Conservation (phyloP, 257 asterid genomes). For the Catharanthus roseus region DNA sequence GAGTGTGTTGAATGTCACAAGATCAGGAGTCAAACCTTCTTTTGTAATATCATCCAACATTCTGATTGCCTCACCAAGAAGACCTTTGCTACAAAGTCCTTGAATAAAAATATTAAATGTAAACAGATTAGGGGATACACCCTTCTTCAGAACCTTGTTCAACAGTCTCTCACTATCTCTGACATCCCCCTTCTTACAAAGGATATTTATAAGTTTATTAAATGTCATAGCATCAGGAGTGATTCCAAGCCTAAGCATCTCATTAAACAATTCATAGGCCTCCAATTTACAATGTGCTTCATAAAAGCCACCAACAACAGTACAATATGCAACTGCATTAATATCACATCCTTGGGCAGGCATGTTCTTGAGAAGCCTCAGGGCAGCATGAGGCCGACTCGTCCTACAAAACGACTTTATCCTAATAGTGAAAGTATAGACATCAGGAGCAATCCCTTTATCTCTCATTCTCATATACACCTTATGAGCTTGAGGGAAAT, state of each 20-base stretch:
- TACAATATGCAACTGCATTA: constrained; percentile 73
- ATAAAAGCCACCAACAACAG: constrained; percentile 73
- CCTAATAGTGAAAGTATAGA: constrained; percentile 70
- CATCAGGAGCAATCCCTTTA: constrained; percentile 67
- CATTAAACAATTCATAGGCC: constrained; percentile 58
- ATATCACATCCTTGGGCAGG: constrained; percentile 60
- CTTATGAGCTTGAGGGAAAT: constrained; percentile 75
- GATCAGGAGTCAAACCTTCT: constrained; percentile 62
- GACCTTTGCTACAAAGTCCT: constrained; percentile 72
- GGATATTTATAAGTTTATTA: constrained; percentile 64
- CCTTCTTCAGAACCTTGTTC: constrained; percentile 71
- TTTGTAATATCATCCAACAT: constrained; percentile 41
- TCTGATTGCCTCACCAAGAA: constrained; percentile 54
- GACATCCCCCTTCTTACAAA: constrained; percentile 72
- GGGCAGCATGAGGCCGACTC: constrained; percentile 64
- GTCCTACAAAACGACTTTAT: constrained; percentile 87
- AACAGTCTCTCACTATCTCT: constrained; percentile 68
- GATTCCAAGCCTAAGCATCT: constrained; percentile 63
- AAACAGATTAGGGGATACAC: constrained; percentile 65
- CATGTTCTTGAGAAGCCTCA: constrained; percentile 88
- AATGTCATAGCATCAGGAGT: constrained; percentile 61
- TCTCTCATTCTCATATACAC: constrained; percentile 83
- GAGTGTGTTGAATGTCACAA: constrained; percentile 77
- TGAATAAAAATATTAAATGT: constrained; percentile 74
- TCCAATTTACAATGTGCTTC: constrained; percentile 41